Base-by-base conservation (phyloP, 805 yeast species). In the Teunomyces stri region DNA sequence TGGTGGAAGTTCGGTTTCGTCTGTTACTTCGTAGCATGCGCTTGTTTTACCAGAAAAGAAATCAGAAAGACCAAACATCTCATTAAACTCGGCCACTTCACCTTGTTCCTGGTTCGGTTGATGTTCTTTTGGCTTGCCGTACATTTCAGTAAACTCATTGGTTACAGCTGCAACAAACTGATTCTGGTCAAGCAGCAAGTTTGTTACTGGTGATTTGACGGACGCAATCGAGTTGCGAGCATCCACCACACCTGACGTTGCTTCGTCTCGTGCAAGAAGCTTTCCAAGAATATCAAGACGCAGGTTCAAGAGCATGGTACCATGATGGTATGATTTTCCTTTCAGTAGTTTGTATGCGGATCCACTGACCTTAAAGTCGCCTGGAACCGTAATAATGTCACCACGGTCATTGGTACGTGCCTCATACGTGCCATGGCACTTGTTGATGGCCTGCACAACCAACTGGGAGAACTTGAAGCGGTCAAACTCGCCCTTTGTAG, bases 291-390 rank as follows among this genome's bases (percentile, higher is more conserved):
- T 65, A n/a, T 72, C 73, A 21, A 94, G 66, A 33, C 82, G 72
- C 36, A 95, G 82, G 46, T 79, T 69, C 20, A 94, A 69, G 6
- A 94, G 72, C 96, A 94, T 88, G 0, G 99, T 94, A 0, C 97
- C 99, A 68, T 94, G 99, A 61, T 94, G 99, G 54, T 91, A 85
- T 5, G 96, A 82, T 55, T 82, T 81, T 0, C 94, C 91, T 42
- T 78, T 76, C 4, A 96, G 84, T 28, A 94, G 74, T 61, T 91
- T 91, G 65, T 80, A 94, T 0, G 99, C 97, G 6, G 96, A 87
- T 0, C 99, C 99, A 56, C 96, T 86, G 4, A 94, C 81, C 60
- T 94, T 94, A 20, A 62, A 69, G 18, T 13, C 16, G 16, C 16
- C 34, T 7, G 34, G 34, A 13, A 31, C 34, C 18, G 81, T 78